phyloP scores from a whole-genome alignment of 2,329 filamentous ascomycete species.

The Lanzia echinophila region DNA sequence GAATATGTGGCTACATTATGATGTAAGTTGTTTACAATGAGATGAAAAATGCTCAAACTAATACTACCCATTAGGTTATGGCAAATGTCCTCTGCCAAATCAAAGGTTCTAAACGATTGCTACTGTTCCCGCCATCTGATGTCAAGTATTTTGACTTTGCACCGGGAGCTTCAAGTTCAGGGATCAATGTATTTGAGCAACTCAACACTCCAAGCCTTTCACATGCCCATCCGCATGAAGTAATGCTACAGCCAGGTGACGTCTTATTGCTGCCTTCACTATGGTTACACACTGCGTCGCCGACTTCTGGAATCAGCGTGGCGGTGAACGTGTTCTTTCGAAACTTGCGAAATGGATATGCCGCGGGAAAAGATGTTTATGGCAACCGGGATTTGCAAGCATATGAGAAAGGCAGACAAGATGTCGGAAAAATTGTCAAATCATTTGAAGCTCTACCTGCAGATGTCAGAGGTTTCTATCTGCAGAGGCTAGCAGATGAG shows the following conservation, averaged over 20 bases:
- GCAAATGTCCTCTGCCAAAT: constrained; percentile 83
- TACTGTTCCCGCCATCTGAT: constrained; percentile 74
- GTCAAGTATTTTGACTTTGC: constrained; percentile 63
- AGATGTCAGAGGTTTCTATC: constrained; percentile 67
- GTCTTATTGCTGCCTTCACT: constrained; percentile 74
- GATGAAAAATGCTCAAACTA: too few relatives aligned
- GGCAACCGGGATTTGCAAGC: constrained; percentile 79
- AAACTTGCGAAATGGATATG: constrained; percentile 60
- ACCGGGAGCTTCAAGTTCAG: constrained; percentile 74
- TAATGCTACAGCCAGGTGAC: constrained; percentile 62
- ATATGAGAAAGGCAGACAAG: constrained; percentile 73
- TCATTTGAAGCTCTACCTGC: constrained; percentile 58
- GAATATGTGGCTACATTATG: constrained; percentile 87
- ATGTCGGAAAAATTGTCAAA: constrained; percentile 59
- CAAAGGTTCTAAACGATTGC: constrained; percentile 61
- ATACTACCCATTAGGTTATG: constrained; percentile 54
- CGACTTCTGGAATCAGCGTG: constrained; percentile 53
- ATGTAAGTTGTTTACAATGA: constrained; percentile 43
- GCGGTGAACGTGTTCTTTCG: constrained; percentile 90
- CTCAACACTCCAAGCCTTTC: constrained; percentile 36
- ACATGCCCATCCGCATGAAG: constrained; percentile 59
- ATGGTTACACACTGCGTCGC: constrained; percentile 73
- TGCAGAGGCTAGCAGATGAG: constrained; percentile 65
- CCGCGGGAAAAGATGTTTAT: constrained; percentile 74
- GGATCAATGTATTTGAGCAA: constrained; percentile 60